Evolutionary conservation across 306 rosid genomes (phyloP).

Genomic region (Lathyrus aphaca): DNA sequence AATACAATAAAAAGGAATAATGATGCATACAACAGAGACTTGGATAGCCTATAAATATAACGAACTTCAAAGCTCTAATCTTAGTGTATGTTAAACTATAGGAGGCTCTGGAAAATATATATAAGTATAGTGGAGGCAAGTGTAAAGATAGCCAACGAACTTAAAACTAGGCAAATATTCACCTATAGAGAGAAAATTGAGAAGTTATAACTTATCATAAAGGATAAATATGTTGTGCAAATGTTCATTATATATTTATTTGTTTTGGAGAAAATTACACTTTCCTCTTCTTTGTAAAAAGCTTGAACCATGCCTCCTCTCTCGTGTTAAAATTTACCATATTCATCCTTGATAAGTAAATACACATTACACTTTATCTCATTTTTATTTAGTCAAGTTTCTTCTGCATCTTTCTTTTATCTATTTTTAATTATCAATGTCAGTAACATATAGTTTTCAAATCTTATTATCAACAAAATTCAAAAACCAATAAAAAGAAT

Average conservation of each 20-base stretch:
- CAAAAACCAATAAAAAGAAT: neutral
- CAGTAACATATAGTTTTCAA: neutral
- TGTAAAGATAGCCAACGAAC: neutral
- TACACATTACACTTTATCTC: neutral
- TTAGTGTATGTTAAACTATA: constrained; percentile 5
- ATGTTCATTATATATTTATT: no score
- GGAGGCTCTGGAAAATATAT: constrained; percentile 7
- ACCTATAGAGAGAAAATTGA: constrained; percentile 2
- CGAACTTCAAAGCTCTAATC: constrained; percentile 4
- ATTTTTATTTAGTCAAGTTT: neutral
- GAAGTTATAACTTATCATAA: neutral
- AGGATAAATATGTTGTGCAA: no score
- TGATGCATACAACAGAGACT: constrained; percentile 27
- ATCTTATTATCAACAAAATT: neutral
- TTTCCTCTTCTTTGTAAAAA: neutral
- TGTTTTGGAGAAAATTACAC: neutral
- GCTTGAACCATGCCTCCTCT: neutral
- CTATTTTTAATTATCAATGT: neutral
- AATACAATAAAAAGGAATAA: constrained; percentile 30
- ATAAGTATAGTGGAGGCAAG: neutral
- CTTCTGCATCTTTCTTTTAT: neutral
- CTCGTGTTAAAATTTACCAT: neutral
- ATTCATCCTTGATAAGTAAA: neutral
- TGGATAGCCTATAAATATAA: constrained; percentile 21
- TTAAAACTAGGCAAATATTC: constrained; percentile 1